These are phyloP conservation scores for Afroboletus lepidellus DNA, from an alignment of 1,284 basidiomycete genomes.

Conservation along the genomic window DNA sequence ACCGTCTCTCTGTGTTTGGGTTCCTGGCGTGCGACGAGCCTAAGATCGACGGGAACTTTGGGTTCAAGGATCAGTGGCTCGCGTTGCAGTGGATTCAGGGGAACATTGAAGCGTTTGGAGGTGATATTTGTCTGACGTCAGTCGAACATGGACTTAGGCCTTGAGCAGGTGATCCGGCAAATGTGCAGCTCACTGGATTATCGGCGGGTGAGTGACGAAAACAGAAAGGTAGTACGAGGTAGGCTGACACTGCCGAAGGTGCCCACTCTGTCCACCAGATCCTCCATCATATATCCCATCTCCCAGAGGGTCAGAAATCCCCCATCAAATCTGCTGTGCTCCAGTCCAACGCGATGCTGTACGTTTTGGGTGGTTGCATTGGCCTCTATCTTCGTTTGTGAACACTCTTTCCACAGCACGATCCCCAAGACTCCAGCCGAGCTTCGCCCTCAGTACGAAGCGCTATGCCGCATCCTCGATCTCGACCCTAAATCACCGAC, in stretches of 20 bases:
- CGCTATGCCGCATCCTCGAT: conserved; percentile 53
- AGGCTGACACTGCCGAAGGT: conserved; percentile 49
- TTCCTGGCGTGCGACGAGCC: conserved; percentile 63
- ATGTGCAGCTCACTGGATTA: conserved; percentile 63
- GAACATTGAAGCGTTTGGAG: conserved; percentile 26
- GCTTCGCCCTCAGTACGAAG: conserved; percentile 59
- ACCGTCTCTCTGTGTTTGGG: conserved; percentile 69
- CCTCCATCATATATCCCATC: conserved; percentile 62
- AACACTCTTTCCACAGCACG: conserved; percentile 27
- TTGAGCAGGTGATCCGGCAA: conserved; percentile 42
- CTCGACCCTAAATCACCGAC: conserved; percentile 52
- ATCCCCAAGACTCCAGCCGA: conserved; percentile 57
- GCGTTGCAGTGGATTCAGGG: conserved; percentile 25
- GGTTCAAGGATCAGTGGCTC: conserved; percentile 66
- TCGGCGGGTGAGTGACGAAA: conserved; percentile 54
- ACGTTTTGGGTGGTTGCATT: too few species aligned
- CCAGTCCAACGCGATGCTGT: conserved; percentile 74
- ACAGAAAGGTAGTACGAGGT: too few species aligned
- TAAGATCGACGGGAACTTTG: conserved; percentile 66
- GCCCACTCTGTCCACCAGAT: conserved; percentile 76
- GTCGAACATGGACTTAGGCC: conserved; percentile 28
- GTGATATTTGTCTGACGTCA: conserved; percentile 53
- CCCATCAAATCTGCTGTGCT: conserved; percentile 66
- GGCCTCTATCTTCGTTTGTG: background rate
- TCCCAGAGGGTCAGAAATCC: conserved; percentile 52